These are phyloP conservation scores for Lyophyllum atratum DNA, from an alignment of 768 basidiomycete genomes.

Conservation along the genomic window DNA sequence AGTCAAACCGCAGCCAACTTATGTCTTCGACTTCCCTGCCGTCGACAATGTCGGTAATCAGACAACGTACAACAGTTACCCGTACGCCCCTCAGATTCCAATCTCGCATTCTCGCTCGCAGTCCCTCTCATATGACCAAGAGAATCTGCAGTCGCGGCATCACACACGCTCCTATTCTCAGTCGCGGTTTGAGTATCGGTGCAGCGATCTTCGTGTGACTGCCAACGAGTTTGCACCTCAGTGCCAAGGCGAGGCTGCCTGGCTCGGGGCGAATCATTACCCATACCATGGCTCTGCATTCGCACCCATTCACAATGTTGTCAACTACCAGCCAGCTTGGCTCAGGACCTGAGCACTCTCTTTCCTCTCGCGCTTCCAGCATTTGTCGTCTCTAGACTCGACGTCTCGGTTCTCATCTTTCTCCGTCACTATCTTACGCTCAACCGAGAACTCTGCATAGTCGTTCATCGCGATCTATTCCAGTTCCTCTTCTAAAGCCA, in stretches of 20 bases:
- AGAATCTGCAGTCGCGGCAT: conserved; percentile 44
- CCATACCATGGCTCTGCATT: conserved; percentile 43
- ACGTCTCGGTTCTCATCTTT: conserved; percentile 25
- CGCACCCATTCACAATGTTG: conserved; percentile 36
- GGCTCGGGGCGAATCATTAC: conserved; percentile 46
- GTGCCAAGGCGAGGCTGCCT: conserved; percentile 39
- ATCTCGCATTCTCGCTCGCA: conserved; percentile 57
- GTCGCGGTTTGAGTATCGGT: conserved; percentile 53
- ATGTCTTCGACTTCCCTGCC: conserved; percentile 37
- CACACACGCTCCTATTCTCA: conserved; percentile 66
- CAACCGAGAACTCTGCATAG: conserved; percentile 31
- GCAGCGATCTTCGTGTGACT: conserved; percentile 46
- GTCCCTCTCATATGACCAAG: conserved; percentile 55
- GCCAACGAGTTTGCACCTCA: conserved; percentile 41
- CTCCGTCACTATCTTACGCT: conserved; percentile 34
- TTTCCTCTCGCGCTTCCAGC: conserved; percentile 13
- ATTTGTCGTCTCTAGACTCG: conserved; percentile 30
- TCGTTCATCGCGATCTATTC: conserved; percentile 29
- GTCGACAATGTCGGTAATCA: conserved; percentile 32
- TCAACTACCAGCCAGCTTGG: conserved; percentile 53
- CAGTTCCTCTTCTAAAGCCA: conserved; percentile 23
- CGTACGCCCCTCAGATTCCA: conserved; percentile 35
- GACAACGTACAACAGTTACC: conserved; percentile 37
- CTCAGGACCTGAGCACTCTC: conserved; percentile 43
- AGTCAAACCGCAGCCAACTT: conserved; percentile 39